These are phyloP conservation scores for Sporisorium sorghi DNA, from an alignment of 1,284 basidiomycete genomes.

Conservation along the genomic window DNA sequence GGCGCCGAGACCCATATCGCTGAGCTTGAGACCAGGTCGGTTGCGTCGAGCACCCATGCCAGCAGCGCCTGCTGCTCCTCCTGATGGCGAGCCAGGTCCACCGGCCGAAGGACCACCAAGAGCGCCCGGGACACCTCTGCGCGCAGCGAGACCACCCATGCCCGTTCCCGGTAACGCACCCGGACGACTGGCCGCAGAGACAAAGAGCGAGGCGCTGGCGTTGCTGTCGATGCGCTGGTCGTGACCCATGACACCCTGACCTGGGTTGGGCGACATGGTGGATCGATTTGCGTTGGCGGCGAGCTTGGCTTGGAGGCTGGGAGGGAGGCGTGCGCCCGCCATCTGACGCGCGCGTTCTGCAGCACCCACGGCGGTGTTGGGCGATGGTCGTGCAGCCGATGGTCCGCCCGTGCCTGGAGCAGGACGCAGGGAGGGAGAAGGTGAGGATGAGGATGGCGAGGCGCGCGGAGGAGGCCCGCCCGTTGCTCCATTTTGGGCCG, in stretches of 20 bases:
- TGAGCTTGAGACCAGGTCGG: conserved; percentile 58
- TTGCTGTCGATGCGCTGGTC: conserved; percentile 58
- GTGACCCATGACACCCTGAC: conserved; percentile 45
- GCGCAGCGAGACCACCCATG: conserved; percentile 50
- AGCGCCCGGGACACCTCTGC: conserved; percentile 70
- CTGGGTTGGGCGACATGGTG: conserved; percentile 21
- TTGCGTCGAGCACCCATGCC: conserved; percentile 39
- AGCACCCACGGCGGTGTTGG: conserved; percentile 44
- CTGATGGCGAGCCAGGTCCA: conserved; percentile 11
- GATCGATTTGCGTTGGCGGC: conserved; percentile 73
- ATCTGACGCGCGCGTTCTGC: conserved; percentile 60
- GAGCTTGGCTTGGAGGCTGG: conserved; percentile 91
- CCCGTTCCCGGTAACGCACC: conserved; percentile 35
- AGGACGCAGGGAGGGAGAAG: conserved; percentile 22
- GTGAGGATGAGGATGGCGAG: conserved; percentile 9
- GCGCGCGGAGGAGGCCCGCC: conserved; percentile 36
- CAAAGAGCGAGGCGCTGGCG: conserved; percentile 52
- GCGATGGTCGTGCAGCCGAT: conserved; percentile 13
- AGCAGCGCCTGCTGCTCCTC: conserved; percentile 27
- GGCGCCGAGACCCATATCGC: conserved; percentile 52
- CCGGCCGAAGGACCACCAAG: conserved; percentile 73
- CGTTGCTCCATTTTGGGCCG: conserved; percentile 36
- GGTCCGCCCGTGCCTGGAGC: conserved; percentile 20
- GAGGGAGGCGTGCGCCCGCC: conserved; percentile 73
- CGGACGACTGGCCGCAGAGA: conserved; percentile 30